Base-by-base conservation (phyloP, 2,329 filamentous ascomycete genomes). In the Ophiostoma novo-ulmi region DNA sequence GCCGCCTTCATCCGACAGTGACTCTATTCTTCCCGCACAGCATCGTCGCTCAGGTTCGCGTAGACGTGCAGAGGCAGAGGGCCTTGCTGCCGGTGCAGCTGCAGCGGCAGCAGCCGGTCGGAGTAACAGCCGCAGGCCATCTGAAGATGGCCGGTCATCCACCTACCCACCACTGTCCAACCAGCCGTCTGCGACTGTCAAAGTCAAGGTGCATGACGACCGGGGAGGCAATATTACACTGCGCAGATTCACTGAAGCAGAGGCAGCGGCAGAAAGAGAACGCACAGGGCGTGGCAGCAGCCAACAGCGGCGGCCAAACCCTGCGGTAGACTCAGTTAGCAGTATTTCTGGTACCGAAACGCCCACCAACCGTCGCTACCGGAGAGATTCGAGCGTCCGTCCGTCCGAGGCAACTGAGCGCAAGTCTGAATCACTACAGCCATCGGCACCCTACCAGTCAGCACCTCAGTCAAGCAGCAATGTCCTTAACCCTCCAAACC, bases 151-250 rank as follows among this genome's bases (percentile, higher is more conserved):
- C 31, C 71, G 71, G 7, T 64, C 68, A 13, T 44, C 22, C 3
- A 63, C 58, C 0, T 69, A 70, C 48, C 48, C 67, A 5, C 68
- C 70, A 58, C 70, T 79, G 6, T 77, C 78, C 5, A 83, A 82
- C 74, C 80, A 82, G 41, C 81, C 85, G 3, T 87, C 41, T 86
- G 85, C 75, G 14, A 67, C 61, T 38, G 84, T 89, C 71, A 88
- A 86, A 76, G 79, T 89, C 70, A 86, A 85, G 75, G 81, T 89
- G 66, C 84, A 88, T 73, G 85, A 88, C 73, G 87, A 89, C 74
- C 83, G 82, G 41, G 84, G 87, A 71, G 81, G 85, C 73, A 88
- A 88, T 73, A 83, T 90, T 71, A 90, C 87, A 17, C 79, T 90
- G 61, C 83, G 87, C 52, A 82, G 86, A 48, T 79, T 89, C 35